Evolutionary conservation across 352 stramenopile genomes (phyloP), one percentile per base, ranked within the genome.

Genomic region (Thraustotheca clavata): DNA sequence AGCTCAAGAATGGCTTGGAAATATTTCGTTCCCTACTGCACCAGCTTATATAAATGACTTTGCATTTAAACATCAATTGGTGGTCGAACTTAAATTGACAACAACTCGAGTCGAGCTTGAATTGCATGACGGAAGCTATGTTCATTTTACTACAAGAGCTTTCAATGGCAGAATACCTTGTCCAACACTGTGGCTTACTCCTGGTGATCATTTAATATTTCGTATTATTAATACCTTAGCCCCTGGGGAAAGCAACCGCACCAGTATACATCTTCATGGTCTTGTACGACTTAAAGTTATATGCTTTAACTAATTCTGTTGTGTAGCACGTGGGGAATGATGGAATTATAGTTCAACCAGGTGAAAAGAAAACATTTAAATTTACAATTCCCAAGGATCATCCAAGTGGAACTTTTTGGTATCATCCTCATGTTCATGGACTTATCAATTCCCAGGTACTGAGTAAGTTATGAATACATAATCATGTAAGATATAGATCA

Each of bases 331-430:
- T 91, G 29, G 75, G 79, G 0, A 75, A 80, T 2, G 60, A 73
- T 16, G 76, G 80, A 0, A 41, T 76, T 35, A 69, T 73, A 16
- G 79, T 89, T 29, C 43, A 61, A 24, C 76, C 83, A 0, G 71
- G 76, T 43, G 70, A 54, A 12, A 71, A 78, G 40, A 73, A 75
- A 18, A 49, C 59, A 59, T 91, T 89, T 68, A 72, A 75, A 36
- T 91, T 88, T 66, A 67, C 77, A n/a, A 83, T 91, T 55, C 77
- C 79, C 0, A 43, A 67, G 0, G 77, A 91, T 59, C 82, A 91
- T 62, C 80, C 82, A 11, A 57, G 77, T 7, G 82, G 82, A 12
- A 89, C 82, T 47, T 91, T 88, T 59, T 91, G 82, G 82, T 91
- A 91, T 60, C 82, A 91, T 57, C 79, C 82, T 16, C 82, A 91